phyloP scores from a whole-genome alignment of 306 rosid species.

The Casuarina cunninghamiana region DNA sequence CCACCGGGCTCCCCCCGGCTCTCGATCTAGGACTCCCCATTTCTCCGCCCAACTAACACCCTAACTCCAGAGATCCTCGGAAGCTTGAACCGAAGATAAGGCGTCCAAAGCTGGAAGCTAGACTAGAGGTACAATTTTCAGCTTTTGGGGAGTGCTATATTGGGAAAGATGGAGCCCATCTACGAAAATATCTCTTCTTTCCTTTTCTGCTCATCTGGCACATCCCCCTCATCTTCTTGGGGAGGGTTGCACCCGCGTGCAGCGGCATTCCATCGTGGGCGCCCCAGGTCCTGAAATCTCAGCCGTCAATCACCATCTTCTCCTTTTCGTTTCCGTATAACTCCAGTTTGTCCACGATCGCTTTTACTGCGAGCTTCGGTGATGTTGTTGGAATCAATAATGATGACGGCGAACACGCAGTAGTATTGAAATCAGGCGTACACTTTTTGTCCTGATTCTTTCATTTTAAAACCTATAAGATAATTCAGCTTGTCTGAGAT shows the following conservation, averaged over 20 bases:
- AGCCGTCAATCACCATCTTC: not conserved
- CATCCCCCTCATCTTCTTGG: not conserved
- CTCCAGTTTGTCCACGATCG: too few relatives aligned
- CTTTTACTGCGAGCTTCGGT: too few relatives aligned
- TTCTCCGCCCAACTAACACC: not conserved
- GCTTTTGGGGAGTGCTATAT: not conserved
- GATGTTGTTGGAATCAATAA: too few relatives aligned
- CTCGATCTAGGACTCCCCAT: constrained; percentile 46
- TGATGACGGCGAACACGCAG: too few relatives aligned
- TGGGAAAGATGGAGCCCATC: constrained; percentile 3
- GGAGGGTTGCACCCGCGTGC: not conserved
- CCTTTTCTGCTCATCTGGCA: constrained; percentile 26
- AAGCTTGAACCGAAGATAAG: too few relatives aligned
- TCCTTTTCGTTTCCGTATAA: too few relatives aligned
- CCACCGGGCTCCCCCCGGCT: constrained; percentile 20
- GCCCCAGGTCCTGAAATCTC: not conserved
- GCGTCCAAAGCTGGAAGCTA: not conserved
- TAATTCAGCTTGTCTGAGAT: too few relatives aligned
- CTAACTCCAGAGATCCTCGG: not conserved
- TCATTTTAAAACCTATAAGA: too few relatives aligned
- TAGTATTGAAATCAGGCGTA: too few relatives aligned
- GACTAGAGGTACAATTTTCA: not conserved
- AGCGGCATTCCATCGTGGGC: not conserved
- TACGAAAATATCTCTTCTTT: constrained; percentile 6
- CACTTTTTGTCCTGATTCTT: too few relatives aligned